A percentile compares a stretch with the other conserved stretches of the same genome.
These are phyloP conservation scores for Sequoia sempervirens DNA, from an alignment of 75 land plant genomes.

Conservation along the genomic window DNA sequence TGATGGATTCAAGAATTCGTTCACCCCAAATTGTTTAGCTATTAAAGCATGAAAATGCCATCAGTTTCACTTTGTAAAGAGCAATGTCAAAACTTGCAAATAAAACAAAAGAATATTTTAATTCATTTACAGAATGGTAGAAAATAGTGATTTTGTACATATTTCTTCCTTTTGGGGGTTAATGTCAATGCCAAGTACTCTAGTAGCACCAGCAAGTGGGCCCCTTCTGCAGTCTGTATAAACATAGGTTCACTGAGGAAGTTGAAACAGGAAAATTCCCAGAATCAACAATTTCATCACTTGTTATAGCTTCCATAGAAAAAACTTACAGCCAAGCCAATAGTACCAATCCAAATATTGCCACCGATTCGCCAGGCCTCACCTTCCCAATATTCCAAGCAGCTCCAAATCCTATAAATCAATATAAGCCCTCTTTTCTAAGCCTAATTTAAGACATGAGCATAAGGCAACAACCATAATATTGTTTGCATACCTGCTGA, in stretches of 20 bases:
- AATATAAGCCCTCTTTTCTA: neutral
- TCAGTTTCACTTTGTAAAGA: slow-evolving; percentile 20
- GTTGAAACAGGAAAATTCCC: neutral
- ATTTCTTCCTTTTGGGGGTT: slow-evolving; percentile 19
- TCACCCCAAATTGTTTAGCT: slow-evolving; percentile 75
- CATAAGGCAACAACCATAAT: neutral
- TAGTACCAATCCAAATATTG: slow-evolving; percentile 31
- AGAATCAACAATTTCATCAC: neutral
- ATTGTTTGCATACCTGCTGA: slow-evolving; percentile 12
- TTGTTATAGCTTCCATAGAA: neutral
- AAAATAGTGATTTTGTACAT: slow-evolving; percentile 13
- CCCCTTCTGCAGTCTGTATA: slow-evolving; percentile 32
- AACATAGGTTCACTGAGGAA: neutral
- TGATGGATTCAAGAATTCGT: slow-evolving; percentile 70
- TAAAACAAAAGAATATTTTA: neutral
- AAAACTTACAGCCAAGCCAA: slow-evolving; percentile 33
- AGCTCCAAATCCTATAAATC: slow-evolving; percentile 31
- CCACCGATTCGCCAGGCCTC: slow-evolving; percentile 27
- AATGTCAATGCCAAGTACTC: slow-evolving; percentile 35
- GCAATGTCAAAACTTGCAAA: neutral
- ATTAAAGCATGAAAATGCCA: slow-evolving; percentile 5
- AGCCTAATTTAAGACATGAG: neutral
- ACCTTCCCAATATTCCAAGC: slow-evolving; percentile 39
- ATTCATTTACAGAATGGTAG: neutral
- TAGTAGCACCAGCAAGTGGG: slow-evolving; percentile 36